These are phyloP conservation scores for Wallacemonas rigidus DNA, from an alignment of 208 protist genomes.

Conservation along the genomic window DNA sequence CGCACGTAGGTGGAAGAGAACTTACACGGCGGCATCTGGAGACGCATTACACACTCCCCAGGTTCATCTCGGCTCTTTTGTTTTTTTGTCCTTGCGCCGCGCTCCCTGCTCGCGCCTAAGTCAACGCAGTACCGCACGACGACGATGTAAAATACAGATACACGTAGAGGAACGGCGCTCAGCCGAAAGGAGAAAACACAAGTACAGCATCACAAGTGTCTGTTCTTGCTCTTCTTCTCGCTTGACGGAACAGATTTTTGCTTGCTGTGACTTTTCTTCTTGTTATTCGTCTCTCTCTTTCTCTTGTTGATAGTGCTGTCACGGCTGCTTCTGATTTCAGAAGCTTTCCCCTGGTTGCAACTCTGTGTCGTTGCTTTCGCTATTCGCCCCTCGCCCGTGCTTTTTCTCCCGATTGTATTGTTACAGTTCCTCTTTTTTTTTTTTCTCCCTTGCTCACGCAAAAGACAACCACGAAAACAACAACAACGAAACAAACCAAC, in stretches of 20 bases:
- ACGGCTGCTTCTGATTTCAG: too few relatives aligned
- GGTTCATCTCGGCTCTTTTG: background rate
- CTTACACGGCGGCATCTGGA: background rate
- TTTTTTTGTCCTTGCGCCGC: background rate
- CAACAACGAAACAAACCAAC: background rate
- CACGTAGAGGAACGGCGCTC: too few relatives aligned
- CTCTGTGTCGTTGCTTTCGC: too few relatives aligned
- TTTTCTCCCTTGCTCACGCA: background rate
- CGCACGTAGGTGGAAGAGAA: background rate
- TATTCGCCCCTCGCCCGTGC: too few relatives aligned
- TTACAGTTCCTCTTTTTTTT: conserved; percentile 15
- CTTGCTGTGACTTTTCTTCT: conserved; percentile 10
- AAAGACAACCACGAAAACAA: background rate
- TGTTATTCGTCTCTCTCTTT: background rate
- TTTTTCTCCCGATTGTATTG: background rate
- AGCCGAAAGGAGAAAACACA: too few relatives aligned
- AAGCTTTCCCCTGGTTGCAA: too few relatives aligned
- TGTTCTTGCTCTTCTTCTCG: conserved; percentile 7
- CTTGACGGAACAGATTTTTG: background rate
- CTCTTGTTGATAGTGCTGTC: too few relatives aligned
- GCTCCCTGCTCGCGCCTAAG: background rate
- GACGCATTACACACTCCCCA: too few relatives aligned
- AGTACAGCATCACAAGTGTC: background rate
- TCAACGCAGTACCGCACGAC: too few relatives aligned
- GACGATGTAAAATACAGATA: conserved; percentile 1